phyloP scores from a whole-genome alignment of 306 rosid species.

The Senna siamea region DNA sequence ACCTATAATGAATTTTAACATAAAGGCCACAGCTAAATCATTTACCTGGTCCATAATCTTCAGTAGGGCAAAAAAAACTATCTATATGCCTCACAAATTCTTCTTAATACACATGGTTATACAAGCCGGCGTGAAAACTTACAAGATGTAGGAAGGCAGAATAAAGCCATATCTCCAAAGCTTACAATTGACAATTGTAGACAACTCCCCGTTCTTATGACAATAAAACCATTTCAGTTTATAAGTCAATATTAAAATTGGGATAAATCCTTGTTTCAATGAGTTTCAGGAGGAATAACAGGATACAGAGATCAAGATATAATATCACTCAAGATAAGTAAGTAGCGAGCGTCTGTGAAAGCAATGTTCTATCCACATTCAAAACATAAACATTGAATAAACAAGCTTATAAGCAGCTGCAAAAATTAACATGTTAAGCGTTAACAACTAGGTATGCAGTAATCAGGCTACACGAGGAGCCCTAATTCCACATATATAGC shows the following conservation, averaged over 20 bases:
- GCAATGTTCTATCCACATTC: conserved; percentile 49
- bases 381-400: conserved; percentile 32
- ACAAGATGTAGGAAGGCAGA: not conserved
- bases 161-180: not conserved
- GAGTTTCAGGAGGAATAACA: not conserved
- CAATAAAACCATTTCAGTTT: not conserved
- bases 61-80: not conserved
- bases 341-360: not conserved
- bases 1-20: conserved; percentile 10
- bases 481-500: conserved; percentile 26
- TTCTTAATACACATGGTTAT: conserved; percentile 1
- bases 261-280: not conserved
- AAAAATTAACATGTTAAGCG: conserved; percentile 26
- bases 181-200: not conserved
- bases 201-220: not conserved
- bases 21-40: conserved; percentile 1
- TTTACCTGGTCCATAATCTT: conserved; percentile 20
- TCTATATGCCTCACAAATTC: not conserved
- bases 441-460: conserved; percentile 11
- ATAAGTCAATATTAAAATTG: conserved; percentile 7
- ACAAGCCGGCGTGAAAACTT: not conserved
- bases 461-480: conserved; percentile 19
- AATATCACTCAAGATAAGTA: not conserved
- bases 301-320: conserved; percentile 5
- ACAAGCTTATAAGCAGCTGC: conserved; percentile 31